Base-by-base conservation (phyloP, 176 grass and related monocot genomes). In the Oryza glaberrima region DNA sequence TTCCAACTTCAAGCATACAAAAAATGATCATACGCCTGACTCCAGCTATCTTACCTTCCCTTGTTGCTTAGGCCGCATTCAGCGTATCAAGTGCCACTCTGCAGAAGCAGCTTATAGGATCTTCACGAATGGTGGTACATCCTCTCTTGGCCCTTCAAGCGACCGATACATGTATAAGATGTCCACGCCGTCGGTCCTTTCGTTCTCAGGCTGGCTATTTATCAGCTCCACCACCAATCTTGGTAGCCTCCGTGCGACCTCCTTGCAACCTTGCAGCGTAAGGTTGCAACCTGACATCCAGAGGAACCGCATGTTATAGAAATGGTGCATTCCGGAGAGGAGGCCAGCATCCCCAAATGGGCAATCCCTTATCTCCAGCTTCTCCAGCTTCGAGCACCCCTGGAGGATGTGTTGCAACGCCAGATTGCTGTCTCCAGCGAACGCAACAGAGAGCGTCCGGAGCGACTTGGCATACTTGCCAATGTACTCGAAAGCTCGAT, bases 161-260 rank as follows among this genome's bases (percentile, higher is more conserved):
- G 97, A 94, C 0, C 97, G 97, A 68, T 99, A 99, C 94, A 99
- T 92, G 86, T 99, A 99, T 80, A 99, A 67, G 79, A 92, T 96
- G 74, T 99, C 96, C 17, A 94, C 81, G 0, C 47, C 73, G 6
- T 92, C 82, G 2, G 74, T 78, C 36, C 70, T 94, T 49, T 80
- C 72, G 1, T 45, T 51, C 77, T 83, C 72, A 36, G 81, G 14
- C 28, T 81, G 54, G n/a, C 93, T 75, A 74, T 85, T 82, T 20
- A 99, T 88, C 63, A 99, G 52, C 72, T 99, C 97, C 81, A 99
- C 92, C 69, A 96, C 94, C 88, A 99, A 94, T 13, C 26, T 85
- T 15, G 93, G 93, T 1, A 94, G 78, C 36, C 79, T 69, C 65
- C 70, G 92, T 44, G 97, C 91, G 66, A 99, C 91, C 87, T 94